Conservation (phyloP, 306 rosid genomes). For the Quercus suber region DNA sequence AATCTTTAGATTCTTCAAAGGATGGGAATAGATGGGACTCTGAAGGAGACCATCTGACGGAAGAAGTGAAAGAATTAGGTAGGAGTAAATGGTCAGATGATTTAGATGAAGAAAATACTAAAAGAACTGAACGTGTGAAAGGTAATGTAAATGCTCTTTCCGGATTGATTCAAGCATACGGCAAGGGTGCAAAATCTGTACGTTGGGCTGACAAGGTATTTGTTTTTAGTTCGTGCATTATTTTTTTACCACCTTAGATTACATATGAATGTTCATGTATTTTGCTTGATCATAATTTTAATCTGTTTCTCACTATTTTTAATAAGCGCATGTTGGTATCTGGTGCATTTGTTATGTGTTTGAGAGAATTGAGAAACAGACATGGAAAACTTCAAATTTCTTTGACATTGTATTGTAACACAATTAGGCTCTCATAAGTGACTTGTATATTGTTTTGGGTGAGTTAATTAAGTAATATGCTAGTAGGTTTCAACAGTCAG, state of each 20-base stretch:
- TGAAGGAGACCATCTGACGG: conserved; percentile 56
- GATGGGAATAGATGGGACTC: conserved; percentile 53
- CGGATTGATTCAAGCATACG: conserved; percentile 76
- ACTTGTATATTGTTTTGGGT: background rate
- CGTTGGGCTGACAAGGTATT: conserved; percentile 97
- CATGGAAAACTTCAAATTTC: background rate
- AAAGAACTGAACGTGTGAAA: conserved; percentile 48
- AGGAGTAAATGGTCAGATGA: conserved; percentile 97
- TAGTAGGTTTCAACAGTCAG: background rate
- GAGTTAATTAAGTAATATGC: background rate
- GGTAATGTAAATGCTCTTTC: conserved; percentile 75
- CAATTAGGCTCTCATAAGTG: background rate
- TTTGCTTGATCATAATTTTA: background rate
- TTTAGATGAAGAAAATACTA: conserved; percentile 59
- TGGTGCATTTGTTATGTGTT: background rate
- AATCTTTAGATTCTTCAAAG: conserved; percentile 40
- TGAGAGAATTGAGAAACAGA: background rate
- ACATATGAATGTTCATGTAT: conserved; percentile 3
- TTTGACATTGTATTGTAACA: background rate
- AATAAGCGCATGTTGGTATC: background rate
- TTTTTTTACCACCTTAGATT: conserved; percentile 12
- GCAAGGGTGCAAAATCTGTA: conserved; percentile 77
- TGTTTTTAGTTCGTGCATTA: conserved; percentile 14
- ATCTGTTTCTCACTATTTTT: background rate
- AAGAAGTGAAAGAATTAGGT: conserved; percentile 81